Evolutionary conservation across 306 rosid genomes (phyloP), one percentile per base, ranked within the genome.

Genomic region (Prunus kanzakura): DNA sequence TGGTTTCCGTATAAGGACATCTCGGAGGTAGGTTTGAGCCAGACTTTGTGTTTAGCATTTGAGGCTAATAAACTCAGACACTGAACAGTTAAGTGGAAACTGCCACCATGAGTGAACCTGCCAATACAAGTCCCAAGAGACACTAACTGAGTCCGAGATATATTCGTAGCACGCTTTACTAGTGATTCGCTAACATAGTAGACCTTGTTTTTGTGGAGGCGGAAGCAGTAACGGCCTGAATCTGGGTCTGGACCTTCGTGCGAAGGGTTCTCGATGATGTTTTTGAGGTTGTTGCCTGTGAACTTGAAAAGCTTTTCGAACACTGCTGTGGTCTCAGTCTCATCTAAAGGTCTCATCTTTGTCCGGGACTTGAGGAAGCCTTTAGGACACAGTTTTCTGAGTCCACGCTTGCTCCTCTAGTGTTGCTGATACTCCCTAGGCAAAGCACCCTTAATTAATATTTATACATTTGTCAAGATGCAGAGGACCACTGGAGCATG

Each of bases 21-120:
- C 90, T 92, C 97, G 0, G 97, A 90, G 1, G 91, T 89, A 22
- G 96, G 91, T 56, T 95, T 92, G 72, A 95, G 96, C 97, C 97
- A 95, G 5, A 90, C 97, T 86, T 92, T 92, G 81, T 95, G 98
- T 70, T 88, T 92, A 8, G 97, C 96, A 35, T 95, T 90, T 27
- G 97, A 56, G 5, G 51, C 14, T 14, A 2, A 60, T 3, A 90
- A 45, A 64, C 82, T 79, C 13, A 92, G 71, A 14, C 92, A 86
- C 52, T 92, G 97, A 11, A 89, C 90, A 1, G 93, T 92, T 62
- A 92, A 82, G 74, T 95, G 98, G 72, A 95, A 92, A 64, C 57
- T 95, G 7, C 98, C 97, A 19, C 92, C 93, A 11, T 90, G 97
- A 14, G 98, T 95, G 85, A 86, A 83, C 76, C 87, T 95, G 6